Conservation (phyloP, 2,329 filamentous ascomycete species). For the Conoideocrella luteorostrata region DNA sequence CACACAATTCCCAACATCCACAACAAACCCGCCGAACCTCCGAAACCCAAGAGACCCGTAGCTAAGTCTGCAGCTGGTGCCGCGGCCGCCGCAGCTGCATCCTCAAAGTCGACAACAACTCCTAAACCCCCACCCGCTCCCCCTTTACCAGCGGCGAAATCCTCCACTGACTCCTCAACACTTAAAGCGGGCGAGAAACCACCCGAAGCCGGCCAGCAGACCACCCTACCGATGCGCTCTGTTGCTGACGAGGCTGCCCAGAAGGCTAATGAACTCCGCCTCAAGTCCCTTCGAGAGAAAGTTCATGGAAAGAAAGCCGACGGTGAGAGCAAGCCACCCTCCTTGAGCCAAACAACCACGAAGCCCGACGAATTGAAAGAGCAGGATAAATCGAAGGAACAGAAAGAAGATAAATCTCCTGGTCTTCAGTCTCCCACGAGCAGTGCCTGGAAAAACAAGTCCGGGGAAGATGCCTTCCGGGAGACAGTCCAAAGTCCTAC, state of each 20-base stretch:
- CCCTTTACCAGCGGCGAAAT: constrained; percentile 13
- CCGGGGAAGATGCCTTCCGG: constrained; percentile 8
- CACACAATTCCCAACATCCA: constrained; percentile 50
- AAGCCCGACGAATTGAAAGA: not conserved
- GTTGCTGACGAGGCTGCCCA: constrained; percentile 60
- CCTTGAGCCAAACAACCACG: not conserved
- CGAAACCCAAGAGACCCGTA: constrained; percentile 21
- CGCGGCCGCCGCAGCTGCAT: constrained; percentile 9
- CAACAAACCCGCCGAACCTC: constrained; percentile 41
- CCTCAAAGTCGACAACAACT: constrained; percentile 14
- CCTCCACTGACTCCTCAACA: constrained; percentile 12
- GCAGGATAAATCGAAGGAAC: constrained; percentile 10
- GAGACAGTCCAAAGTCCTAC: constrained; percentile 12
- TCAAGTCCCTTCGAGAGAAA: constrained; percentile 48
- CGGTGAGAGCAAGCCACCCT: constrained; percentile 9
- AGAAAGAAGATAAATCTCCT: constrained; percentile 11
- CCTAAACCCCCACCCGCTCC: constrained; percentile 18
- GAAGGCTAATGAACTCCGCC: constrained; percentile 55
- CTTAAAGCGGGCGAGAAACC: constrained; percentile 20
- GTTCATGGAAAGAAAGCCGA: constrained; percentile 41
- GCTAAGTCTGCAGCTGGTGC: constrained; percentile 17
- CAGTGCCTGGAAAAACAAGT: constrained; percentile 8
- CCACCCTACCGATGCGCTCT: constrained; percentile 40
- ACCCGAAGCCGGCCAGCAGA: constrained; percentile 12
- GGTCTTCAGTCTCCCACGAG: constrained; percentile 22